Conservation (phyloP, 176 grass and related monocot species). For the Eragrostis curvula region DNA sequence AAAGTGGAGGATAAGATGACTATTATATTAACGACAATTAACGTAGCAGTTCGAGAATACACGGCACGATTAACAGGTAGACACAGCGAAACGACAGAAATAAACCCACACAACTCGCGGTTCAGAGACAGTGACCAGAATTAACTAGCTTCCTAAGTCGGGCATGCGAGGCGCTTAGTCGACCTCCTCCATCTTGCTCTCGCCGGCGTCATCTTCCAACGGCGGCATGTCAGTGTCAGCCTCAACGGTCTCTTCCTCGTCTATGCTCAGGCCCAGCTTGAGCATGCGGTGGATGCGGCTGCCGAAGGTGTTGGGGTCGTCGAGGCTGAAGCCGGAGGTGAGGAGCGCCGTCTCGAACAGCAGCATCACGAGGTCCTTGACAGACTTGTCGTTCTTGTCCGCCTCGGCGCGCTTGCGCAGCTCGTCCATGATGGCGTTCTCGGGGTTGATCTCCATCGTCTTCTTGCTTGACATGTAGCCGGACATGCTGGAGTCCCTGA, state of each 20-base stretch:
- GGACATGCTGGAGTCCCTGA: slow-evolving; percentile 86
- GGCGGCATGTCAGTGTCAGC: slow-evolving; percentile 84
- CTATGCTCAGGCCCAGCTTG: slow-evolving; percentile 87
- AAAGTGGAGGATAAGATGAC: background rate
- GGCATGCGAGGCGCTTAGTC: slow-evolving; percentile 47
- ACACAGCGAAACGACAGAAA: slow-evolving; percentile 18
- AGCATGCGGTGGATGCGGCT: slow-evolving; percentile 96
- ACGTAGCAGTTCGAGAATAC: slow-evolving; percentile 13
- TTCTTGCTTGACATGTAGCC: slow-evolving; percentile 97
- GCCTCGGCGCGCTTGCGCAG: slow-evolving; percentile 79
- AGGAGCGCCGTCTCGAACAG: slow-evolving; percentile 89
- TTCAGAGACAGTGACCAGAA: slow-evolving; percentile 6
- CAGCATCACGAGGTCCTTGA: slow-evolving; percentile 91
- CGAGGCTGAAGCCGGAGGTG: slow-evolving; percentile 92
- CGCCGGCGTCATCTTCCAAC: slow-evolving; percentile 82
- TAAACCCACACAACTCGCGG: background rate
- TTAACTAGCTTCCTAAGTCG: background rate
- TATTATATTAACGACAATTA: slow-evolving; percentile 28
- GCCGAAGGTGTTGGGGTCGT: slow-evolving; percentile 94
- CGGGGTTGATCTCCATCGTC: slow-evolving; percentile 96
- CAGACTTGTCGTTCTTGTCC: slow-evolving; percentile 93
- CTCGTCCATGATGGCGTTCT: slow-evolving; percentile 94
- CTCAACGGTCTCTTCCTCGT: slow-evolving; percentile 67
- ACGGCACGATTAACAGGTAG: background rate
- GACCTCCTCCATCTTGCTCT: slow-evolving; percentile 99